Evolutionary conservation across 495 filamentous ascomycete species (phyloP).

Genomic region (Jackrogersella multiformis): DNA sequence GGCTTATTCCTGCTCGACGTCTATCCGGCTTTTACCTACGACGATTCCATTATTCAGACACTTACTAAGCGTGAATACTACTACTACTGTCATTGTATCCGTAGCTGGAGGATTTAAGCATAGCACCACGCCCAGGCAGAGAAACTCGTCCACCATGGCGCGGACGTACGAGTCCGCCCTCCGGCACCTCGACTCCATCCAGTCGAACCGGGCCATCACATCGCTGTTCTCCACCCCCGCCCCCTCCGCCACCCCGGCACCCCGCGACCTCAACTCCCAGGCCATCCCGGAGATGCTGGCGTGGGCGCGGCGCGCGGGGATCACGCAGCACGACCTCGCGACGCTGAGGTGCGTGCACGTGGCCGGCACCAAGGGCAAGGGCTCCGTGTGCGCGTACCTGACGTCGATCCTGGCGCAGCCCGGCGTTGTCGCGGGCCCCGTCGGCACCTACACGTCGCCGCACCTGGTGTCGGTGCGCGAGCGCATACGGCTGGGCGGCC

Average conservation of each 20-base stretch:
- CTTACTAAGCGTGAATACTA: not conserved
- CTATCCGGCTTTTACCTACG: not conserved
- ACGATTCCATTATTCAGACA: not conserved
- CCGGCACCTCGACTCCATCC: constrained; percentile 70
- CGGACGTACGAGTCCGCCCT: constrained; percentile 53
- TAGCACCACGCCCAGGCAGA: not conserved
- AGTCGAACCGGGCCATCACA: constrained; percentile 74
- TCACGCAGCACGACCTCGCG: constrained; percentile 55
- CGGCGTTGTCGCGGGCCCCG: constrained; percentile 42
- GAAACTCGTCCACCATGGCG: constrained; percentile 36
- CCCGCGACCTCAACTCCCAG: constrained; percentile 68
- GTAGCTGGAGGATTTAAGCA: too few relatives aligned
- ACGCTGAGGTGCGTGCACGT: constrained; percentile 62
- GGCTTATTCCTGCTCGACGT: not conserved
- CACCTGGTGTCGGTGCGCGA: constrained; percentile 70
- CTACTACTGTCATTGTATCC: too few relatives aligned
- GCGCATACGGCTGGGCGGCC: constrained; percentile 68
- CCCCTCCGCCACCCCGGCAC: not conserved
- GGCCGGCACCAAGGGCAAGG: constrained; percentile 71
- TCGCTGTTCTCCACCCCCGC: constrained; percentile 43
- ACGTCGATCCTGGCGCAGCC: constrained; percentile 57
- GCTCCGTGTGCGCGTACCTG: constrained; percentile 59
- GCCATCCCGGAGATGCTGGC: constrained; percentile 89
- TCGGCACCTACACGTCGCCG: constrained; percentile 74
- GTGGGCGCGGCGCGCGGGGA: constrained; percentile 79